Base-by-base conservation (phyloP, 2,329 filamentous ascomycete genomes). In the Colletotrichum sp. region DNA sequence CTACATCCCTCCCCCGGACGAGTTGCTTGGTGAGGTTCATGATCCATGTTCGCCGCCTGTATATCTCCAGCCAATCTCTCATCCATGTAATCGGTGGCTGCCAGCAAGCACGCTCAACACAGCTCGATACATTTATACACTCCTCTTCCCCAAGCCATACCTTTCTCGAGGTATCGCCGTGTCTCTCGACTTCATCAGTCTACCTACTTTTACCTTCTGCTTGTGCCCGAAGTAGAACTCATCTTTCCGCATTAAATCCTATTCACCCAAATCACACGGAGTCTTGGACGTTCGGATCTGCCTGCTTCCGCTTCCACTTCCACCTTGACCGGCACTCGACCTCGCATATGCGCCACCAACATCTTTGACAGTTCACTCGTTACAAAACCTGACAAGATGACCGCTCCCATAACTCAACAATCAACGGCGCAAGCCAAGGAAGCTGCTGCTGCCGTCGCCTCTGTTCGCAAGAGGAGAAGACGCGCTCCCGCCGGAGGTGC, bases 401-500 rank as follows among this genome's bases (percentile, higher is more conserved):
- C 77, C n/a, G 75, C 75, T 67, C 71, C 77, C 27, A 67, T 71
- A 60, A 77, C 69, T 30, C 71, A 75, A 70, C 76, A 77, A 72
- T 74, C 76, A 32, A 62, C 76, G 83, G 66, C 78, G 79, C 86
- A 84, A 81, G 85, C 85, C 81, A 91, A 90, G 81, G 89, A 90
- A 12, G 58, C 58, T 80, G 69, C 74, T 18, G 84, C 87, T 60
- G 86, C 88, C 75, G 84, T 86, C 60, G 86, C 88, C 74, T 88
- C 88, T 69, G 86, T 89, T 68, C 88, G 89, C 81, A 92, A 98
- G 89, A 92, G 96, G 83, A 93, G 96, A 88, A 94, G 96, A 90
- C 93, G 96, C 87, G 95, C 96, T 25, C 94, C 95, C 25, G 93
- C 95, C 67, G 96, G 95, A 78, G 96, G 96, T 81, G 96, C 96